phyloP scores from a whole-genome alignment of 176 grass and related monocot genomes.

The Eragrostis curvula region DNA sequence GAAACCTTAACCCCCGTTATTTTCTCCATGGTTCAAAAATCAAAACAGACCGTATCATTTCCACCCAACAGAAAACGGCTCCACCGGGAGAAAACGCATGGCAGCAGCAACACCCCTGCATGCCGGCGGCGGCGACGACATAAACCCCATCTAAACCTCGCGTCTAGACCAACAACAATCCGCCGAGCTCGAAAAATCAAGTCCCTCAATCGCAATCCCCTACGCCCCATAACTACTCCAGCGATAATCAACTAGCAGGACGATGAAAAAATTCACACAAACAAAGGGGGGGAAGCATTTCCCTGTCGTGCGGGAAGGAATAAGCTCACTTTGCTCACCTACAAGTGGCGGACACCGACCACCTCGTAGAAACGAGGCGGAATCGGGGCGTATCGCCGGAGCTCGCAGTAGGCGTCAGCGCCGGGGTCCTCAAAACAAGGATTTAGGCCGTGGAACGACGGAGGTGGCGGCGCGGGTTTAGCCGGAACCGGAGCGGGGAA shows the following conservation, averaged over 20 bases:
- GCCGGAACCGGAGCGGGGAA: too few species aligned
- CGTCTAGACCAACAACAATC: background rate
- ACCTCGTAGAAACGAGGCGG: background rate
- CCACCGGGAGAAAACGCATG: background rate
- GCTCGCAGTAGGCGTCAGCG: background rate
- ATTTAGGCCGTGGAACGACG: background rate
- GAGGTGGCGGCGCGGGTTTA: background rate
- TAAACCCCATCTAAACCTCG: slow-evolving; percentile 17
- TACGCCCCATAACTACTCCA: background rate
- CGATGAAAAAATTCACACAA: background rate
- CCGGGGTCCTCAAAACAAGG: background rate
- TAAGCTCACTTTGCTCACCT: background rate
- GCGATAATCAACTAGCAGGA: background rate
- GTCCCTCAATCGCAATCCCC: background rate
- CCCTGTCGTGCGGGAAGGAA: background rate
- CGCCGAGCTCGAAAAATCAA: background rate
- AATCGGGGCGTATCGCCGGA: background rate
- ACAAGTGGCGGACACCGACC: background rate
- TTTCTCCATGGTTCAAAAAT: background rate
- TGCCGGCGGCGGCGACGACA: background rate
- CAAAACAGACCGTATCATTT: background rate
- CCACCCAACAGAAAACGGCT: background rate
- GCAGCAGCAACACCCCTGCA: background rate
- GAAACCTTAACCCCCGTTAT: background rate
- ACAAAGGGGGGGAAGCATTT: background rate